Evolutionary conservation across 148 eudicot genomes (phyloP).

Genomic region (Mesembryanthemum crystallinum): DNA sequence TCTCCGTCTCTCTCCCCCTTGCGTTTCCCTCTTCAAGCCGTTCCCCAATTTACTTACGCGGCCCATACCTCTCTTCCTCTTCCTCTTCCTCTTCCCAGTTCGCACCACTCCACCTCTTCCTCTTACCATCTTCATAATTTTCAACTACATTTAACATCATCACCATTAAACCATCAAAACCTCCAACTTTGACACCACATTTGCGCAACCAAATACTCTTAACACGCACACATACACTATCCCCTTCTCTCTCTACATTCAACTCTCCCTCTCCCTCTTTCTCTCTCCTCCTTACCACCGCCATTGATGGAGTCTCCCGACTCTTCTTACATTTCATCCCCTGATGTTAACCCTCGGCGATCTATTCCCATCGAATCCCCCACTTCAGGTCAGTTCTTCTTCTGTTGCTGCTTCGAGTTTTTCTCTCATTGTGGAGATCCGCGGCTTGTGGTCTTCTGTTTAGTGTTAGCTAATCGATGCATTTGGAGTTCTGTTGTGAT

Average conservation of each 20-base stretch:
- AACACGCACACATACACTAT: background rate
- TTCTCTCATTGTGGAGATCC: background rate
- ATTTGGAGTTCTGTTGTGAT: background rate
- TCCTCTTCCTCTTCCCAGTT: too few relatives aligned
- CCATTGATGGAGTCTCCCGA: conserved; percentile 54
- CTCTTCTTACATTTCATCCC: conserved; percentile 41
- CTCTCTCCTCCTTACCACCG: background rate
- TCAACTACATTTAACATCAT: too few relatives aligned
- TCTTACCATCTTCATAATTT: too few relatives aligned
- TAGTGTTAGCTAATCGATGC: background rate
- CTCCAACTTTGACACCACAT: background rate
- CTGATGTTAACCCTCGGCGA: conserved; percentile 36
- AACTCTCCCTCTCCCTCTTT: background rate
- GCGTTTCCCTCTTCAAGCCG: too few relatives aligned
- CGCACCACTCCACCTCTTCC: too few relatives aligned
- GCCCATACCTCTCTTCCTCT: conserved; percentile 7
- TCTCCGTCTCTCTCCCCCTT: too few relatives aligned
- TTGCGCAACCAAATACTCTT: background rate
- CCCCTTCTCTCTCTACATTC: background rate
- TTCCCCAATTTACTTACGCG: conserved; percentile 15
- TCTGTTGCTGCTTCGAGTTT: too few relatives aligned
- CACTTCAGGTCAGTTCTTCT: conserved; percentile 24
- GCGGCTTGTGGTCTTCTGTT: background rate
- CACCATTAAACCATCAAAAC: too few relatives aligned
- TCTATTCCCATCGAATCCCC: conserved; percentile 27